A percentile compares a stretch with the other conserved stretches of the same genome.
phyloP scores from a whole-genome alignment of 257 asterid genomes.

The Solanum okadae region DNA sequence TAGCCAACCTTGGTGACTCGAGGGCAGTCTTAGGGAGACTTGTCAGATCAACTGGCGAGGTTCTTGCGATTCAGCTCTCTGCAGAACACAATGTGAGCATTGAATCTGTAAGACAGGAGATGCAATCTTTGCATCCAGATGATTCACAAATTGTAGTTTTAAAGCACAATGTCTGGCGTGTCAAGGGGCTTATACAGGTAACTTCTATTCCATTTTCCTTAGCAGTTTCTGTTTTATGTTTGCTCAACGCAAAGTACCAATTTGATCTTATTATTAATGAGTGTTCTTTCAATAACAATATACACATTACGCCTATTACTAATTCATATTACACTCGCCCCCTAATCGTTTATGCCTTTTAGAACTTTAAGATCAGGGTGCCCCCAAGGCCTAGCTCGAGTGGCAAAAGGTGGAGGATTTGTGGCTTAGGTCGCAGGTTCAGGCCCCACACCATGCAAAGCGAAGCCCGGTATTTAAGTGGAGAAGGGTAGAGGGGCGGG shows the following conservation, averaged over 20 bases:
- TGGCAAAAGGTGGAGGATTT: no score
- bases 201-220: background rate
- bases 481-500: no score
- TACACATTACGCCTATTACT: background rate
- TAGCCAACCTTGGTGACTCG: conserved; percentile 38
- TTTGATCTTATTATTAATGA: background rate
- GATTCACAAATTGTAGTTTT: conserved; percentile 64
- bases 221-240: background rate
- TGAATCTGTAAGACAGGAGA: conserved; percentile 56
- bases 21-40: conserved; percentile 63
- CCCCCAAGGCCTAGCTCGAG: no score
- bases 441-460: no score
- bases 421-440: no score
- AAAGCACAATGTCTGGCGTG: conserved; percentile 75
- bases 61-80: conserved; percentile 49
- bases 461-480: no score
- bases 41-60: conserved; percentile 61
- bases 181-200: conserved; percentile 71
- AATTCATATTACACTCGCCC: background rate
- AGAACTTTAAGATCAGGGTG: background rate
- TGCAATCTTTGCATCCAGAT: conserved; percentile 51
- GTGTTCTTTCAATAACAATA: background rate
- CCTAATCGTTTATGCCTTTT: background rate
- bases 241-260: background rate
- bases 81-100: conserved; percentile 60